Conservation (phyloP, 202 grass and related monocot genomes). For the Elaeis oleifera region DNA sequence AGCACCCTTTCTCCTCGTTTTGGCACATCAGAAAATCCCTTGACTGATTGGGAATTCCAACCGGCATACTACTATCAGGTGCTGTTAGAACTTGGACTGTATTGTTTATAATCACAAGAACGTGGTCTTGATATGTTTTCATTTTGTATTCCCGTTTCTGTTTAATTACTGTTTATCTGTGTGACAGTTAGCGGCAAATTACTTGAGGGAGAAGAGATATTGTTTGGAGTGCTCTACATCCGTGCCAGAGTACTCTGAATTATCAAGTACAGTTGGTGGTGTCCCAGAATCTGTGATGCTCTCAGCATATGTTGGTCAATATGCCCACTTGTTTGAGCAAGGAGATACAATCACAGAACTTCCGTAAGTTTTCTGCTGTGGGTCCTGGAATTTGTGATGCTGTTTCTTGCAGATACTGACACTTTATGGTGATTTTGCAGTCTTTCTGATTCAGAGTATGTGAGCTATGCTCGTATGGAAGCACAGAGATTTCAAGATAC, state of each 20-base stretch:
- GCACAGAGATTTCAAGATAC: slow-evolving; percentile 96
- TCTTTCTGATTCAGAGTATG: slow-evolving; percentile 89
- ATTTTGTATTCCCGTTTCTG: slow-evolving; percentile 3
- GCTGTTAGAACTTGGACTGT: slow-evolving; percentile 4
- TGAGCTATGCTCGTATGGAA: slow-evolving; percentile 75
- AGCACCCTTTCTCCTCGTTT: slow-evolving; percentile 62
- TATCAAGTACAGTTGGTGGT: slow-evolving; percentile 37
- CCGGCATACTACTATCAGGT: slow-evolving; percentile 99
- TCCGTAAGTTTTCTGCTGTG: slow-evolving; percentile 51
- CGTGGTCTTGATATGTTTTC: not conserved
- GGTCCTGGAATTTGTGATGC: slow-evolving; percentile 9
- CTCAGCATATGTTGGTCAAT: slow-evolving; percentile 83
- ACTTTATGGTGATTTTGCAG: slow-evolving; percentile 41
- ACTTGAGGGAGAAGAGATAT: slow-evolving; percentile 93
- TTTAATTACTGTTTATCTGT: slow-evolving; percentile 32
- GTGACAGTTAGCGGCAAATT: slow-evolving; percentile 81
- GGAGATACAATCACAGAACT: slow-evolving; percentile 72
- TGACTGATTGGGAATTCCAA: slow-evolving; percentile 98
- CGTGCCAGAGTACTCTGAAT: slow-evolving; percentile 22
- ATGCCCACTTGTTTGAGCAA: slow-evolving; percentile 82
- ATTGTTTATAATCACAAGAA: not conserved
- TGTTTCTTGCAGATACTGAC: slow-evolving; percentile 18
- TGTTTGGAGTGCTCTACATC: slow-evolving; percentile 51
- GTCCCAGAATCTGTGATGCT: slow-evolving; percentile 82
- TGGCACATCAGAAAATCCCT: slow-evolving; percentile 66